phyloP scores from a whole-genome alignment of 192 early-diverging fungal genomes.

The Umbelopsis isabellina region DNA sequence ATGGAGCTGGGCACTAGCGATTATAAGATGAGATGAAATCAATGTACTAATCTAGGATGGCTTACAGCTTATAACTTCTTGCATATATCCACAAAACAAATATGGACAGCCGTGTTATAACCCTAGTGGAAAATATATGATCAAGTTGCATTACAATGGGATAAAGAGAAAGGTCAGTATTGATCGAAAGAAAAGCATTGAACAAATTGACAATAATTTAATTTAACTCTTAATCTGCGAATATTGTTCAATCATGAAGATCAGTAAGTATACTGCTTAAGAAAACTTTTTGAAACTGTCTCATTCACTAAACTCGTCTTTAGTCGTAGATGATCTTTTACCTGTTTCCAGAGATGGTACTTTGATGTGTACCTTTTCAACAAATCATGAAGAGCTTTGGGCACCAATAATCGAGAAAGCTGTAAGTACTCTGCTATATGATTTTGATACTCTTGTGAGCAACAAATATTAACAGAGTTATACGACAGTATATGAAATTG shows the following conservation, averaged over 20 bases:
- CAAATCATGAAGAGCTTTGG: constrained; percentile 76
- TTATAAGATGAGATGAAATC: too few species aligned
- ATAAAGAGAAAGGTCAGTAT: constrained; percentile 72
- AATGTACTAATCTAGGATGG: too few species aligned
- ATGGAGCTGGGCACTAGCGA: too few species aligned
- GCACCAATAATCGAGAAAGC: constrained; percentile 92
- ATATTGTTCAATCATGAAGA: neutral
- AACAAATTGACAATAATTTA: constrained; percentile 10
- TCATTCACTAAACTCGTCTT: neutral
- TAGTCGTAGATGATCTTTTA: constrained; percentile 86
- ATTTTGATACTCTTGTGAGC: neutral
- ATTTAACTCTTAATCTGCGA: neutral
- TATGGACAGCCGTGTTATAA: constrained; percentile 78
- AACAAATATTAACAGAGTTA: neutral
- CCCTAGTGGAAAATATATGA: constrained; percentile 86
- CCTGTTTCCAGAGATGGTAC: constrained; percentile 73
- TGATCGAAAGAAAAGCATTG: neutral
- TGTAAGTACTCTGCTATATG: constrained; percentile 36
- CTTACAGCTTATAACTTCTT: constrained; percentile 74
- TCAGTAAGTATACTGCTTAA: constrained; percentile 1
- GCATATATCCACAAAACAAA: constrained; percentile 84
- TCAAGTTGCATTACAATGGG: constrained; percentile 87
- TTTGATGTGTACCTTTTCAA: constrained; percentile 89
- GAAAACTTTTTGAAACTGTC: neutral
- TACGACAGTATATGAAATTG: constrained; percentile 80